Base-by-base conservation (phyloP, 495 filamentous ascomycete genomes). In the Daldinia childiae region DNA sequence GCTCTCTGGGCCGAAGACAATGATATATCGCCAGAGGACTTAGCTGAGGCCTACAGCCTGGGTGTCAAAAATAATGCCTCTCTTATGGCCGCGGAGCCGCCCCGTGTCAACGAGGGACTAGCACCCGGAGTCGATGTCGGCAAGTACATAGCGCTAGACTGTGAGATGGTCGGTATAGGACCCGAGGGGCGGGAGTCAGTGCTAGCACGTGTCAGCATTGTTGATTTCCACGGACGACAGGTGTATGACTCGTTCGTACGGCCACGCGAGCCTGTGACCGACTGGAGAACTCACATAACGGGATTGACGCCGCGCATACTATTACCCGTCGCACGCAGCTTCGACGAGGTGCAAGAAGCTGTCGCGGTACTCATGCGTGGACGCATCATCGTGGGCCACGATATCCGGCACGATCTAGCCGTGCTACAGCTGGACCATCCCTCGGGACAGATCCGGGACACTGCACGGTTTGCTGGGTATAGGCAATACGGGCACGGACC, bases 121-220 rank as follows among this genome's bases (percentile, higher is more conserved):
- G 77, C 84, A 6, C 67, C 79, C 3, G 75, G 68, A 21, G 36
- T 80, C 15, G 87, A 91, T 51, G 76, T 91, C 51, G 94, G 94
- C 58, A 95, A 93, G 85, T 98, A 95, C 75, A 78, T 99, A 50
- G 91, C 93, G 36, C 87, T 99, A 50, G 96, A 99, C 82, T 98
- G 95, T 80, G 95, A 99, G 82, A 99, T 99, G 95, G 95, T 99
- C 17, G 95, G 95, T 41, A 88, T 93, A 11, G 93, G 93, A 2
- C 88, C 90, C 1, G 85, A 85, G 3, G 88, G 90, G 43, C 87
- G 92, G 74, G 79, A 82, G 11, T 90, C 89, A 11, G 87, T 87
- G 3, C 86, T 98, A 32, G 95, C 96, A 3, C 87, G 95, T 12
- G 90, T 94, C 60, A 93, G 91, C 74, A 83, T 96, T 24, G 93